A percentile compares a stretch with the other conserved stretches of the same genome.
Conservation (phyloP, 2,329 filamentous ascomycete species). For the Ilyonectria sp. region DNA sequence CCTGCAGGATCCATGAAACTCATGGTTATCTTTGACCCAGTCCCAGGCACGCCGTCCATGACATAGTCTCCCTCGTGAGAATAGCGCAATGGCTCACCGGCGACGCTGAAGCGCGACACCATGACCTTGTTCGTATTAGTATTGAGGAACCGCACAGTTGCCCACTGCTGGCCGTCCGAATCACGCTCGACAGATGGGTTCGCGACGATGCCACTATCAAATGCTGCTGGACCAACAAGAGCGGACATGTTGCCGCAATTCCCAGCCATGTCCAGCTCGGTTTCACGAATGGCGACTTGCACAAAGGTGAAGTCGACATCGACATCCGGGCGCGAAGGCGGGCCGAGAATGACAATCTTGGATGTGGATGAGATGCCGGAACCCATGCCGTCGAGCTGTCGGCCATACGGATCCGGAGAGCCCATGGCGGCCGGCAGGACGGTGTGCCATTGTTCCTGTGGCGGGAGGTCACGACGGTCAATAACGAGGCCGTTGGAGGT, state of each 20-base stretch:
- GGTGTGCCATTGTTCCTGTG: constrained; percentile 54
- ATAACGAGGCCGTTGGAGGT: constrained; percentile 78
- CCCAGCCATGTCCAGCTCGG: constrained; percentile 74
- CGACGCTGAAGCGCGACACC: constrained; percentile 68
- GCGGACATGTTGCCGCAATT: constrained; percentile 85
- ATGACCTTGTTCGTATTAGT: constrained; percentile 80
- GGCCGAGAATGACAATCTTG: constrained; percentile 78
- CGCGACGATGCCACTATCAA: constrained; percentile 51
- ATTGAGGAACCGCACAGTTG: constrained; percentile 75
- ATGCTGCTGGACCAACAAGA: constrained; percentile 71
- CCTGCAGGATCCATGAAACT: constrained; percentile 75
- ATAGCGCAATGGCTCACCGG: constrained; percentile 53
- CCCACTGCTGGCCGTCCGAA: constrained; percentile 49
- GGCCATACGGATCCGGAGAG: constrained; percentile 75
- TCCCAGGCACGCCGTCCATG: constrained; percentile 76
- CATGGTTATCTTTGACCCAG: constrained; percentile 69
- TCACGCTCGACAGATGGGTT: constrained; percentile 37
- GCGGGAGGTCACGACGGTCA: constrained; percentile 54
- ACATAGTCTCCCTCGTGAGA: constrained; percentile 64
- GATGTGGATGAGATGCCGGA: constrained; percentile 78
- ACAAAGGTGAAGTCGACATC: constrained; percentile 82
- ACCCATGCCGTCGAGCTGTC: constrained; percentile 81
- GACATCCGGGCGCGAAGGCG: constrained; percentile 61
- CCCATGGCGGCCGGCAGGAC: constrained; percentile 75
- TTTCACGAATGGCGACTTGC: constrained; percentile 75